Evolutionary conservation across 2,329 filamentous ascomycete genomes (phyloP), one percentile per base, ranked within the genome.

Genomic region (Aspergillus carbonarius): DNA sequence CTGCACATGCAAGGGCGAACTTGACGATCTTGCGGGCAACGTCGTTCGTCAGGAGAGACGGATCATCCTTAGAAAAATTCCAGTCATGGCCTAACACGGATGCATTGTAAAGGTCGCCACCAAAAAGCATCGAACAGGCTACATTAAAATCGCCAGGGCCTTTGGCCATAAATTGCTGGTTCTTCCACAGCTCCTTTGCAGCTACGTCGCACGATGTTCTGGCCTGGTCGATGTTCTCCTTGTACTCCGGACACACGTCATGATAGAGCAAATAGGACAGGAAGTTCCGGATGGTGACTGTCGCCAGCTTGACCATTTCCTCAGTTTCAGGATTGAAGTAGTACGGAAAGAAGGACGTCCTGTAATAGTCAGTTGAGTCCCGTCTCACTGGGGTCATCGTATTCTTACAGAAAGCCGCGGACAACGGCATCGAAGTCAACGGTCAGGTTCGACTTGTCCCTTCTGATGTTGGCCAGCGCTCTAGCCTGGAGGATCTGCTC

Each of bases 241-340:
- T 79, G 70, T 93, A 90, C 72, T 98, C 95, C 0, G 90, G 88
- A 68, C 92, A 96, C 15, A 96, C 93, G 37, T 90, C 84, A 69
- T 98, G 93, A 60, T 89, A 85, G 9, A 93, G 80, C 0, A 98
- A 80, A 65, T 97, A 99, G 63, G 91, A 90, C 63, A 96, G 85
- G 70, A 98, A 98, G 70, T 95, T 96, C 60, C 86, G 85, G 40
- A 97, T 81, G 0, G 96, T 85, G 34, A 83, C 82, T 18, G 88
- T 85, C 3, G 86, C 86, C 6, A 82, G 74, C n/a, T 82, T 76
- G 61, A 92, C 81, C 12, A 82, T 75, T 0, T 76, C 71, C 15
- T 80, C 70, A 4, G 76, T 79, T 12, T 86, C 82, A 50, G 85
- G 84, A 17, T 84, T 80, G 37, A 85, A 84, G 37, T 84, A 77